Conservation (phyloP, 202 grass and related monocot species). For the Schoenoplectus tabernaemontani region DNA sequence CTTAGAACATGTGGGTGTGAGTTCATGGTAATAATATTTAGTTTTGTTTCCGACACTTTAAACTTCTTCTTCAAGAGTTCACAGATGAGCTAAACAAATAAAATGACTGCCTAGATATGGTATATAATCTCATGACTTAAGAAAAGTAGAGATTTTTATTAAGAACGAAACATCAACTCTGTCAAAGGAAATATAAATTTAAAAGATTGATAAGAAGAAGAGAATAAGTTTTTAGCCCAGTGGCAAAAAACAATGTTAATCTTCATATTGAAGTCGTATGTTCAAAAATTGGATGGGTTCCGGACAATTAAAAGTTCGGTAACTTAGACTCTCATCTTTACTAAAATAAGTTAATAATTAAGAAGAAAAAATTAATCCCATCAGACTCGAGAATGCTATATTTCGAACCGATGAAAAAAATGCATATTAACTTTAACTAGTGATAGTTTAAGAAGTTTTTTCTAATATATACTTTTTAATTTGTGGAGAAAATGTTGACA, state of each 20-base stretch:
- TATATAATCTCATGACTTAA: neutral
- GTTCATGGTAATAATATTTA: neutral
- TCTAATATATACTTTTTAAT: neutral
- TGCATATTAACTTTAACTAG: neutral
- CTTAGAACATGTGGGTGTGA: neutral
- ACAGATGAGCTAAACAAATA: neutral
- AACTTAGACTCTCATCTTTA: too few species aligned
- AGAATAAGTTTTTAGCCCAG: too few species aligned
- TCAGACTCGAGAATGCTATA: too few species aligned
- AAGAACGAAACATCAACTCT: neutral
- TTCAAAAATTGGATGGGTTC: too few species aligned
- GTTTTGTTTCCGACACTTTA: neutral
- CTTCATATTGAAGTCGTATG: too few species aligned
- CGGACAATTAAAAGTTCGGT: too few species aligned
- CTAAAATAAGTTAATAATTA: too few species aligned
- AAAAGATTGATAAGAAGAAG: neutral
- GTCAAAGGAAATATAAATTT: neutral
- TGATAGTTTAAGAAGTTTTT: neutral
- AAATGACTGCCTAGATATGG: neutral
- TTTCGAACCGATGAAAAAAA: neutral
- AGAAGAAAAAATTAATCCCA: too few species aligned
- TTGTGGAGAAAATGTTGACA: neutral
- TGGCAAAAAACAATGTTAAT: too few species aligned
- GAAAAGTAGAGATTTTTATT: neutral
- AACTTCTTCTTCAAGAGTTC: neutral